phyloP scores from a whole-genome alignment of 208 protist species.

The Leishmania martiniquensis region DNA sequence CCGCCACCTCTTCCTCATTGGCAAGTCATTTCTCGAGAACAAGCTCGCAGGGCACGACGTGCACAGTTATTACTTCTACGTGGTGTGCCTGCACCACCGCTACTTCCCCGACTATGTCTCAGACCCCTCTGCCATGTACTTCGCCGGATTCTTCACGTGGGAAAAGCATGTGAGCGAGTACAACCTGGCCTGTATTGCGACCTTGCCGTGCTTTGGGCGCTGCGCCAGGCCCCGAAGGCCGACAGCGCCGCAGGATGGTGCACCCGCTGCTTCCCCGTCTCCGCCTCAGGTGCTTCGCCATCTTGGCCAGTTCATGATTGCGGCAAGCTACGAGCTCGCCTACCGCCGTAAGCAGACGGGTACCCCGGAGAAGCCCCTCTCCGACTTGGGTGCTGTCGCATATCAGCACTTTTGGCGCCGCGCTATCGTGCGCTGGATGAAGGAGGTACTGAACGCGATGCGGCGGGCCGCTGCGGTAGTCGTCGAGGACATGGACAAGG shows the following conservation, averaged over 20 bases:
- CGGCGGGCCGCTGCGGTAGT: slow-evolving; percentile 14
- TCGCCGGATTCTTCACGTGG: slow-evolving; percentile 99
- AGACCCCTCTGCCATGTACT: slow-evolving; percentile 67
- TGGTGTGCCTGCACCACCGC: slow-evolving; percentile 78
- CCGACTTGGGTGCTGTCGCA: slow-evolving; percentile 95
- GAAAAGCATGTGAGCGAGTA: slow-evolving; percentile 96
- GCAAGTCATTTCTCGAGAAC: slow-evolving; percentile 92
- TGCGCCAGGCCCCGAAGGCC: slow-evolving; percentile 11
- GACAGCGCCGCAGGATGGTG: neutral
- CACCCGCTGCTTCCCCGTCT: neutral
- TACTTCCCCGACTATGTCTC: slow-evolving; percentile 78
- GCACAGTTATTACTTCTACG: slow-evolving; percentile 90
- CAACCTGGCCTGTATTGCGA: slow-evolving; percentile 99
- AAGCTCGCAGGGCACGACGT: slow-evolving; percentile 89
- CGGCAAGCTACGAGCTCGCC: slow-evolving; percentile 97
- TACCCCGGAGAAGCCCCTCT: slow-evolving; percentile 98
- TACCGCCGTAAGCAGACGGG: slow-evolving; percentile 95
- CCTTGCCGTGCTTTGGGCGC: slow-evolving; percentile 94
- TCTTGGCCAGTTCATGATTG: slow-evolving; percentile 98
- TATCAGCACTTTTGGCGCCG: slow-evolving; percentile 93
- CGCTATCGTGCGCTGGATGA: slow-evolving; percentile 69
- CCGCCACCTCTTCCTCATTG: slow-evolving; percentile 84
- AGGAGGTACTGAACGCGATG: slow-evolving; percentile 26
- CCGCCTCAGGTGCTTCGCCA: slow-evolving; percentile 24
- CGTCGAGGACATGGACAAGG: slow-evolving; percentile 14